Evolutionary conservation across 1,284 basidiomycete species (phyloP).

Genomic region (Ceratobasidium sp.): DNA sequence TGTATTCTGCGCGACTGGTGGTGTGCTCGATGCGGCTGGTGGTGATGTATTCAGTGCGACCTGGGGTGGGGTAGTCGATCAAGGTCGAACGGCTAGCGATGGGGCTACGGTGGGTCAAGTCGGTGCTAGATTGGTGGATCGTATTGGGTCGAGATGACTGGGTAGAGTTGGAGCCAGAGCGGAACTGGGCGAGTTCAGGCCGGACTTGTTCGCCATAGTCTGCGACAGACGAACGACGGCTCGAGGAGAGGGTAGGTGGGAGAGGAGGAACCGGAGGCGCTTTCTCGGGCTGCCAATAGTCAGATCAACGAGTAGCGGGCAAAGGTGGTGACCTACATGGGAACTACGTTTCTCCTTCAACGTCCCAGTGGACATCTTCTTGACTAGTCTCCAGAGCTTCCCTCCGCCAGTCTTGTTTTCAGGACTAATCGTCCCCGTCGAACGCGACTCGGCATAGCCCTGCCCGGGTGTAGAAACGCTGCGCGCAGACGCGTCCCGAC

Average conservation of each 20-base stretch:
- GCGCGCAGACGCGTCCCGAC: background rate
- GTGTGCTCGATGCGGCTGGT: too few species aligned
- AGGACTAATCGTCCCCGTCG: background rate
- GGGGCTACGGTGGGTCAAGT: background rate
- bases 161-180: conserved; percentile 35
- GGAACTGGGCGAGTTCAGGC: conserved; percentile 15
- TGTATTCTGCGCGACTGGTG: background rate
- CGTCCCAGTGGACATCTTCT: conserved; percentile 47
- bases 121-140: conserved; percentile 7
- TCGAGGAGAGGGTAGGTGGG: conserved; percentile 19
- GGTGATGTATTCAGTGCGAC: too few species aligned
- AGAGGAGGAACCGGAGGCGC: conserved; percentile 34
- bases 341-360: conserved; percentile 44
- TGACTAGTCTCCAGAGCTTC: conserved; percentile 45
- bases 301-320: background rate
- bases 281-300: conserved; percentile 24
- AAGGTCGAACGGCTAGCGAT: background rate
- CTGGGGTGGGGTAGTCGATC: background rate
- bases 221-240: conserved; percentile 28
- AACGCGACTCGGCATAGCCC: background rate
- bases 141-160: conserved; percentile 16
- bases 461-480: conserved; percentile 19
- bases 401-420: conserved; percentile 32
- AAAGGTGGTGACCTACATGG: background rate
- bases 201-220: conserved; percentile 34